Base-by-base conservation (phyloP, 108 stramenopile genomes). In the Fragilariopsis cylindrus region DNA sequence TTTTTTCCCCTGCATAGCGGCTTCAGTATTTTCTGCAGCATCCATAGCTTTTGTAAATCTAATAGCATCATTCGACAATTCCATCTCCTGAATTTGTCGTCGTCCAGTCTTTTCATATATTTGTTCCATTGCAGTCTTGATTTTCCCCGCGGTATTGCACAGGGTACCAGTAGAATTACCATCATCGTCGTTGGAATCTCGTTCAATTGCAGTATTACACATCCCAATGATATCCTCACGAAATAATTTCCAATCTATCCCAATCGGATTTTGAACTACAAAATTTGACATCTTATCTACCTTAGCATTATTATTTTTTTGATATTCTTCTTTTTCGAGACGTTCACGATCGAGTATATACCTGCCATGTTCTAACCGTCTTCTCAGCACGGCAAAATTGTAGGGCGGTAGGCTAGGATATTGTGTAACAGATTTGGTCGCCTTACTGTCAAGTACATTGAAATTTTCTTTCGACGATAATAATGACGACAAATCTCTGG, bases 181-280 rank as follows among this genome's bases (percentile, higher is more conserved):
- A 45, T 76, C 64, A 52, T 43, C 54, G 16, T 71, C 80, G 39
- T 76, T 74, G 8, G 74, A 63, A 71, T 90, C 73, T 70, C 91
- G 74, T 2, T 60, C 70, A 7, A 87, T 63, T 30, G 90, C 88
- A 41, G 88, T 74, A 53, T 90, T 82, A 57, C 89, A 90, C 93
- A 94, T 94, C 3, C 57, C 82, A 47, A 81, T 48, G 15, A 94
- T 78, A 78, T 94, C 91, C 8, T 73, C 19, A 39, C 80, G 77
- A 62, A 94, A 90, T 46, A 77, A 76, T 65, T 90, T 82, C 93
- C 93, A 94, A 57, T 94, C 76, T 42, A 92, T 81, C 44, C 87
- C 89, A 47, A 82, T 65, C 3, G 85, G 83, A 63, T 94, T 81
- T n/a, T 79, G 83, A 63, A 79, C 72, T 48, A 47, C 49, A 9